Base-by-base conservation (phyloP, 352 stramenopile species). In the Vaucheria bursata region DNA sequence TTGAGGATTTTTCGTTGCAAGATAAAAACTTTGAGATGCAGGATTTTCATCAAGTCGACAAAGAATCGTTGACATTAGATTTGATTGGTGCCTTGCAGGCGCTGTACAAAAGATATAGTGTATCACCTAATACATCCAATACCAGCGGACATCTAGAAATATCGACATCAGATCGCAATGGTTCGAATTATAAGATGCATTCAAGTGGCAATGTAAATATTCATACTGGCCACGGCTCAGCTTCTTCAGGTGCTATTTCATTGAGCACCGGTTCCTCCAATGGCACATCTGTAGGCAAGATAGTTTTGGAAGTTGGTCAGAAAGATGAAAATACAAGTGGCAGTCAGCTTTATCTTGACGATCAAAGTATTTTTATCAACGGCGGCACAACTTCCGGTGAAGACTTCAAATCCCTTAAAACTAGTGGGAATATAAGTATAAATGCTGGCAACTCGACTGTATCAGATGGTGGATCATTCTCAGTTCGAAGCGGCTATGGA, bases 11-110 rank as follows among this genome's bases (percentile, higher is more conserved):
- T 73, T 73, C 86, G 31, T 71, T 97, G 7, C 88, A 87, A 0
- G 91, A 96, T 72, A 93, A 94, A 77, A 89, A 91, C 52, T 93
- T 96, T 73, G 89, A 85, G 4, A 87, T 95, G 36, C 85, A 93
- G 40, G 78, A 94, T 53, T 97, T 97, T 77, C 88, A 94, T 73
- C 90, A 97, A 87, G 91, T 97, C 36, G 92, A 97, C 85, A 97
- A 97, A 77, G 89, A 94, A 59, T 86, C 87, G 31, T 90, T 97
- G 2, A 88, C 90, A 1, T 89, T 97, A 45, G 93, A 97, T 83
- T 74, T 95, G 2, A 82, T 97, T 45, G 89, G 88, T 45, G 91
- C 91, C 34, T 86, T 97, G 34, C 92, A 97, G 79, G 88, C 91
- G 0, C 89, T 92, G 25, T 84, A 81, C 73, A 69, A 72, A 45